These are phyloP conservation scores for Chlorociboria aeruginascens DNA, from an alignment of 495 filamentous ascomycete genomes.

Conservation along the genomic window DNA sequence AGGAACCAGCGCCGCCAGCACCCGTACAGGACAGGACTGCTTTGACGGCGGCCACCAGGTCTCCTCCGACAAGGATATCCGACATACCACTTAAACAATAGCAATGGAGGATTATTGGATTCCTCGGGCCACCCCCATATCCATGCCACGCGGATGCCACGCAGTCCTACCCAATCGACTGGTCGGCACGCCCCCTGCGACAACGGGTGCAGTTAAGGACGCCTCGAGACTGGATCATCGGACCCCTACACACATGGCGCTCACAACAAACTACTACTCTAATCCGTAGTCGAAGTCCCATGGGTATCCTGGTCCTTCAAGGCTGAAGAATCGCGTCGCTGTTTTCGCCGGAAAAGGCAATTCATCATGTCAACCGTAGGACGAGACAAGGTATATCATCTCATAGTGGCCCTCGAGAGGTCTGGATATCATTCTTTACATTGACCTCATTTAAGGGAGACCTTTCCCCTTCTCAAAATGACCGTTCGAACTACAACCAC, in stretches of 20 bases:
- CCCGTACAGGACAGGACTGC: no score
- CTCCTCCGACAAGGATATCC: no score
- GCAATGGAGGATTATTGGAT: no score
- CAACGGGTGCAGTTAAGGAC: no score
- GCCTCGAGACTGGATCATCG: no score
- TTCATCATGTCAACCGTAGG: conserved; percentile 8
- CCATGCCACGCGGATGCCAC: no score
- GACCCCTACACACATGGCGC: neutral
- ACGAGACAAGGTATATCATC: conserved; percentile 13
- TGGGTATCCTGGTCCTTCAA: conserved; percentile 5
- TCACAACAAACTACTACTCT: neutral
- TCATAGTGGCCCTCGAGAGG: conserved; percentile 10
- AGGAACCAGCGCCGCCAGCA: no score
- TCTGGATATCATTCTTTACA: neutral
- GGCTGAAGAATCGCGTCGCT: conserved; percentile 7
- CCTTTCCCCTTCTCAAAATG: conserved; percentile 4
- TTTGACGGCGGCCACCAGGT: no score
- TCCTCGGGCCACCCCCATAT: no score
- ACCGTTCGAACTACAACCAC: conserved; percentile 6
- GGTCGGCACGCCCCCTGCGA: no score
- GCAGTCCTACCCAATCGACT: no score
- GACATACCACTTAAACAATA: no score
- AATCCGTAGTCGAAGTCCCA: neutral
- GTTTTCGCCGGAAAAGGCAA: neutral
- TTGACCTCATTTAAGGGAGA: neutral